These are phyloP conservation scores for Ascochyta fabae DNA, from an alignment of 2,329 filamentous ascomycete genomes.

Conservation along the genomic window DNA sequence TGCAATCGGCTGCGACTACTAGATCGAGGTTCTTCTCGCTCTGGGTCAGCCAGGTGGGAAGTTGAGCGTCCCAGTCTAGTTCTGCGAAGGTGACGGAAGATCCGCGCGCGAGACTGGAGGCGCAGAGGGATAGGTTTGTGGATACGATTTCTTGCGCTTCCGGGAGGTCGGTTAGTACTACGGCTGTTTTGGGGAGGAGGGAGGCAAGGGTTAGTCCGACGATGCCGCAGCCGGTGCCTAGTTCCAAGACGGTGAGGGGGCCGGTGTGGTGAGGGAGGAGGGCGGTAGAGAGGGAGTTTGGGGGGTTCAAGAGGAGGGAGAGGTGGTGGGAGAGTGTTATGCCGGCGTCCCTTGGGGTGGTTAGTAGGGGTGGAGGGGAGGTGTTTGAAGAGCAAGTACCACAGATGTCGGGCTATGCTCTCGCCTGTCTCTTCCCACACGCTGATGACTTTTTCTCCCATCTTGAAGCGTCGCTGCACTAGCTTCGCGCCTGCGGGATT, in stretches of 20 bases:
- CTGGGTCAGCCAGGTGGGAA: constrained; percentile 45
- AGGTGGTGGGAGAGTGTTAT: constrained; percentile 63
- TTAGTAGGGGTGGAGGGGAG: constrained; percentile 2
- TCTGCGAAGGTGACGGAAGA: constrained; percentile 57
- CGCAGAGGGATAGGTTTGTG: not conserved
- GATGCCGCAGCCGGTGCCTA: constrained; percentile 73
- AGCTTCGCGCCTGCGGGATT: constrained; percentile 56
- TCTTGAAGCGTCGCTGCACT: constrained; percentile 62
- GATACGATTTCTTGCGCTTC: constrained; percentile 67
- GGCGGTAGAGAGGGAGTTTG: not conserved
- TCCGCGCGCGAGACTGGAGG: constrained; percentile 45
- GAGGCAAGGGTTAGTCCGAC: constrained; percentile 68
- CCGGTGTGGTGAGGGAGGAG: constrained; percentile 1
- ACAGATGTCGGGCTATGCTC: constrained; percentile 74
- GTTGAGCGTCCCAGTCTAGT: constrained; percentile 68
- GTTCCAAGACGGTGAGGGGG: constrained; percentile 60
- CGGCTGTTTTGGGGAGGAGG: constrained; percentile 56
- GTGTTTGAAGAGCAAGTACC: constrained; percentile 53
- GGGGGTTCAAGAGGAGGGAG: constrained; percentile 41
- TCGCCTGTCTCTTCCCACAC: constrained; percentile 76
- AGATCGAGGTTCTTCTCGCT: constrained; percentile 57
- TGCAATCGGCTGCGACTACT: constrained; percentile 73
- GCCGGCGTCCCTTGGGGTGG: constrained; percentile 60
- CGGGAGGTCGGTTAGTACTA: constrained; percentile 69
- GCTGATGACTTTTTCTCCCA: constrained; percentile 49